phyloP scores from a whole-genome alignment of 192 early-diverging fungal species.

The Podila clonocystis region DNA sequence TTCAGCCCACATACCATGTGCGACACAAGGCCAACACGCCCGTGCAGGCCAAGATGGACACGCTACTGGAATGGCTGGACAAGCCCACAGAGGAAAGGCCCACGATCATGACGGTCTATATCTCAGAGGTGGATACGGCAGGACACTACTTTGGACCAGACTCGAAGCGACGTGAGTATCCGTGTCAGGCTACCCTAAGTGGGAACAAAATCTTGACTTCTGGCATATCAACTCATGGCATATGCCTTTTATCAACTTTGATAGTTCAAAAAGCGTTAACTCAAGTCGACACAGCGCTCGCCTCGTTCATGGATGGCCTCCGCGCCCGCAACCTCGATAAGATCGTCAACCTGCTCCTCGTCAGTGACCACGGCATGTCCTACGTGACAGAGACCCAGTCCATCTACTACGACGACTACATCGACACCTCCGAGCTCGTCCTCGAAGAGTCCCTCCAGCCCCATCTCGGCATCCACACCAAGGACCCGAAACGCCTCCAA shows the following conservation, averaged over 20 bases:
- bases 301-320: conserved; percentile 66
- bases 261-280: conserved; percentile 28
- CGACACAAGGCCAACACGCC: conserved; percentile 59
- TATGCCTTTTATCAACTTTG: background rate
- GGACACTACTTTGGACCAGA: conserved; percentile 83
- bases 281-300: conserved; percentile 57
- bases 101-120: conserved; percentile 78
- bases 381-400: conserved; percentile 55
- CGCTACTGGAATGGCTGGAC: conserved; percentile 82
- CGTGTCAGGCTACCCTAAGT: conserved; percentile 5
- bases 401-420: conserved; percentile 81
- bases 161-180: conserved; percentile 66
- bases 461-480: conserved; percentile 70
- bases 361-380: conserved; percentile 94
- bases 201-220: no score
- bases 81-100: conserved; percentile 74
- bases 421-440: conserved; percentile 59
- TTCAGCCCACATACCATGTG: conserved; percentile 72
- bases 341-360: conserved; percentile 71
- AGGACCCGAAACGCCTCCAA: conserved; percentile 44
- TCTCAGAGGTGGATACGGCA: conserved; percentile 81
- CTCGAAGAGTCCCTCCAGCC: conserved; percentile 58
- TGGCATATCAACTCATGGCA: background rate
- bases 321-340: conserved; percentile 64
- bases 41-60: conserved; percentile 65